Evolutionary conservation across 2,329 filamentous ascomycete genomes (phyloP).

Genomic region (Berkeleyomyces basicola): DNA sequence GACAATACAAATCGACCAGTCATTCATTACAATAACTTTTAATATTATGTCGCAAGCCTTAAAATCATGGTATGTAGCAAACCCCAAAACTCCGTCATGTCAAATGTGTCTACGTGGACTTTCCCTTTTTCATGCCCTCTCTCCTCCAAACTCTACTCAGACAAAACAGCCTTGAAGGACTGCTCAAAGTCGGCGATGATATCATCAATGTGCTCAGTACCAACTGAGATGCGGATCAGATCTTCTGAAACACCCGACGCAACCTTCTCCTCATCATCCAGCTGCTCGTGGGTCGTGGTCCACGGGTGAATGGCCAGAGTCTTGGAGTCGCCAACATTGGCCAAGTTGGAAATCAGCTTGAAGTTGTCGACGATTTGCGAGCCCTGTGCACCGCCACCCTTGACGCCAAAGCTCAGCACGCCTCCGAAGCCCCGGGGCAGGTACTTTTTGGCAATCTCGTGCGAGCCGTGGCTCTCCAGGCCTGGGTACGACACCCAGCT

Average conservation of each 20-base stretch:
- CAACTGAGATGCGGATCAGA: constrained; percentile 86
- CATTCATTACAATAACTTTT: background rate
- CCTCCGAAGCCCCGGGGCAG: constrained; percentile 72
- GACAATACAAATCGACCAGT: too few species aligned
- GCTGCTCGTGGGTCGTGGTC: constrained; percentile 88
- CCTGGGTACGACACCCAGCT: constrained; percentile 91
- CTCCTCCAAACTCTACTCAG: background rate
- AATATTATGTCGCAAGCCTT: background rate
- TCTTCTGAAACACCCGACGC: constrained; percentile 64
- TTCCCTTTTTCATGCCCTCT: constrained; percentile 19
- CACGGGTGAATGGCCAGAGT: constrained; percentile 89
- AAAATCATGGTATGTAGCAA: background rate
- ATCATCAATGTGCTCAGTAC: constrained; percentile 92
- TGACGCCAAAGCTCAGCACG: constrained; percentile 84
- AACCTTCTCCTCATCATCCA: constrained; percentile 63
- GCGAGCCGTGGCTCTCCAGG: constrained; percentile 62
- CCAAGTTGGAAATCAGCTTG: constrained; percentile 87
- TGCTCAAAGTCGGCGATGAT: constrained; percentile 94
- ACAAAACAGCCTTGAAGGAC: constrained; percentile 49
- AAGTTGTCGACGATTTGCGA: constrained; percentile 83
- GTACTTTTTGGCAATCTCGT: constrained; percentile 73
- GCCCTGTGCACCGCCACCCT: constrained; percentile 70
- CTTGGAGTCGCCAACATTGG: constrained; percentile 93
- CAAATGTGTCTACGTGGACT: background rate
- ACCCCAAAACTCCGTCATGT: background rate